A percentile compares a stretch with the other conserved stretches of the same genome.
phyloP scores from a whole-genome alignment of 768 basidiomycete species.

The Trametes coccinea region DNA sequence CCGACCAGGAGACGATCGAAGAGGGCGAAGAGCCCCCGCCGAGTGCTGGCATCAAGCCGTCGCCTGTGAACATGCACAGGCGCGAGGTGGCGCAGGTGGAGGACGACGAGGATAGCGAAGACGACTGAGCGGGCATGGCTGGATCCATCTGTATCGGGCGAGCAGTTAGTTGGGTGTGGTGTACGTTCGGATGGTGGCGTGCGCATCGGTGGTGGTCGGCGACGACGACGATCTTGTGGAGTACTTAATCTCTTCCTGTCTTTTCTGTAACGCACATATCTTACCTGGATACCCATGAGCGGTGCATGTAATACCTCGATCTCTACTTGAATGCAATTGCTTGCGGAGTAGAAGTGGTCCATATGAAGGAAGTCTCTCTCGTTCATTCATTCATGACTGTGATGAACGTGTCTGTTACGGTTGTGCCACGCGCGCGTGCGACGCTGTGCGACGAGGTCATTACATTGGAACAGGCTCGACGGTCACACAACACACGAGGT shows the following conservation, averaged over 20 bases:
- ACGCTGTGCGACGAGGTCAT: too few species aligned
- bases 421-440: conserved; percentile 1
- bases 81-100: conserved; percentile 45
- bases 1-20: conserved; percentile 46
- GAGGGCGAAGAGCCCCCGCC: conserved; percentile 46
- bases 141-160: conserved; percentile 2
- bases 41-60: conserved; percentile 28
- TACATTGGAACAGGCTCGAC: too few species aligned
- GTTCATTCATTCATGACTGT: neutral
- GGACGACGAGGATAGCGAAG: conserved; percentile 19
- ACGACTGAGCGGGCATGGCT: conserved; percentile 15
- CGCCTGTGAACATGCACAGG: conserved; percentile 36
- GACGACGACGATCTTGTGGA: conserved; percentile 21
- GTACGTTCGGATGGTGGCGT: neutral
- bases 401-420: neutral
- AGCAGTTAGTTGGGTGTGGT: neutral
- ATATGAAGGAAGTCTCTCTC: neutral
- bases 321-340: too few species aligned
- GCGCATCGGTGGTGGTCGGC: neutral
- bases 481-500: too few species aligned
- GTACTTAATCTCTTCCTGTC: conserved; percentile 19
- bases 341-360: too few species aligned
- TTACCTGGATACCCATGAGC: conserved; percentile 20
- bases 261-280: conserved; percentile 21
- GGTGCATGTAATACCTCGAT: conserved; percentile 8